phyloP scores from a whole-genome alignment of 257 asterid species.

The Solanum arcanum region DNA sequence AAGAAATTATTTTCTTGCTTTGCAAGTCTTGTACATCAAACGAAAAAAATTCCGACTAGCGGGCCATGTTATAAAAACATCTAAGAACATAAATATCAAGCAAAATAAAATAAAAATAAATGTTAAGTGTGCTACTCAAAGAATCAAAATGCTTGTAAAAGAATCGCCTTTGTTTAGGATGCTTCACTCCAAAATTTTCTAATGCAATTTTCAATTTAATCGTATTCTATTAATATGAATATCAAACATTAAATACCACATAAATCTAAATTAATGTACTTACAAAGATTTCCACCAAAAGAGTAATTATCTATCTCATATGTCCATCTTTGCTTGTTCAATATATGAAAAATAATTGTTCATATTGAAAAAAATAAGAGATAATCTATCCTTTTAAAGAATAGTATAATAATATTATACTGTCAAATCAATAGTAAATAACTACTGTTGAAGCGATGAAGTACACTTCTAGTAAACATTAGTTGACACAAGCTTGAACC shows the following conservation, averaged over 20 bases:
- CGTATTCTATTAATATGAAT: background rate
- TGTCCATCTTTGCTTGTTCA: background rate
- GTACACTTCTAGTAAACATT: background rate
- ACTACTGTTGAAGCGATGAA: too few species aligned
- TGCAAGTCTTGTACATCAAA: background rate
- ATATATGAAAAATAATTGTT: too few species aligned
- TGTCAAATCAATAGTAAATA: too few species aligned
- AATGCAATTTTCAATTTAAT: background rate
- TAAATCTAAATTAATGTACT: background rate
- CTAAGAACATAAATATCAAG: background rate
- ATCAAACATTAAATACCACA: too few species aligned
- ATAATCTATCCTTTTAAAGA: too few species aligned
- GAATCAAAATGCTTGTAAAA: background rate
- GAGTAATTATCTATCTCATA: rapidly evolving
- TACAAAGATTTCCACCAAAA: rapidly evolving
- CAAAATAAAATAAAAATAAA: background rate
- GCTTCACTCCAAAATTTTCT: rapidly evolving
- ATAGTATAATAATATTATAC: too few species aligned
- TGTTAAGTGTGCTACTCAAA: background rate
- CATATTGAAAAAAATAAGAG: background rate
- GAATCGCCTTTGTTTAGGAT: background rate
- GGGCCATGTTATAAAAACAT: background rate
- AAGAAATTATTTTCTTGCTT: background rate
- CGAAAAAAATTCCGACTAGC: background rate
- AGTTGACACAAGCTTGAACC: conserved; percentile 52